These are phyloP conservation scores for Citrus trifoliata DNA, from an alignment of 345 rosid genomes.

Conservation along the genomic window DNA sequence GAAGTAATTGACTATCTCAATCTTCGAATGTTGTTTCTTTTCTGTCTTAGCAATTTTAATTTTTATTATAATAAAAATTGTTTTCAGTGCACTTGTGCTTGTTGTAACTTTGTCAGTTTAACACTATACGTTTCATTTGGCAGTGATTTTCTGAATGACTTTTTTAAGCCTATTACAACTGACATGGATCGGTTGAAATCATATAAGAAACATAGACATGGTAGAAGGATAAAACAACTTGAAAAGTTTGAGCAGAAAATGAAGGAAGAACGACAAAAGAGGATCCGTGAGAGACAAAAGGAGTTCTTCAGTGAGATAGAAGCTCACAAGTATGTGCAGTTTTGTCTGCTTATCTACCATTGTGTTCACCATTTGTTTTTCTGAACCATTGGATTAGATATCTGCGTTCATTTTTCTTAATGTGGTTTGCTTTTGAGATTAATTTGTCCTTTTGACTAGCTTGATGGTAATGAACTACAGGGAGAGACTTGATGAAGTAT, in stretches of 20 bases:
- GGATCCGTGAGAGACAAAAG: conserved; percentile 95
- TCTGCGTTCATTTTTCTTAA: not conserved
- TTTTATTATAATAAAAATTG: no score
- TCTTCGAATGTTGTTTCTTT: not conserved
- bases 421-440: not conserved
- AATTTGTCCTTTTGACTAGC: conserved; percentile 12
- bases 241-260: conserved; percentile 82
- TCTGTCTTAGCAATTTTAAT: not conserved
- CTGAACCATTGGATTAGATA: conserved; percentile 1
- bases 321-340: conserved; percentile 67
- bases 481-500: conserved; percentile 81
- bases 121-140: conserved; percentile 20
- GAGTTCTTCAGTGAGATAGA: conserved; percentile 91
- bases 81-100: not conserved
- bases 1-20: conserved; percentile 42
- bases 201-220: conserved; percentile 83
- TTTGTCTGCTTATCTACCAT: not conserved
- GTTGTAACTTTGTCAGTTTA: conserved; percentile 5
- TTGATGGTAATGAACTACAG: conserved; percentile 39
- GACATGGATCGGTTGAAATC: conserved; percentile 74
- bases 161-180: conserved; percentile 67
- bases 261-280: conserved; percentile 94
- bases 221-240: conserved; percentile 83
- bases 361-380: conserved; percentile 3
- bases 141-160: conserved; percentile 79